A percentile compares a stretch with the other conserved stretches of the same genome.
phyloP scores from a whole-genome alignment of 1,284 basidiomycete genomes.

The Trichosporon asahii region DNA sequence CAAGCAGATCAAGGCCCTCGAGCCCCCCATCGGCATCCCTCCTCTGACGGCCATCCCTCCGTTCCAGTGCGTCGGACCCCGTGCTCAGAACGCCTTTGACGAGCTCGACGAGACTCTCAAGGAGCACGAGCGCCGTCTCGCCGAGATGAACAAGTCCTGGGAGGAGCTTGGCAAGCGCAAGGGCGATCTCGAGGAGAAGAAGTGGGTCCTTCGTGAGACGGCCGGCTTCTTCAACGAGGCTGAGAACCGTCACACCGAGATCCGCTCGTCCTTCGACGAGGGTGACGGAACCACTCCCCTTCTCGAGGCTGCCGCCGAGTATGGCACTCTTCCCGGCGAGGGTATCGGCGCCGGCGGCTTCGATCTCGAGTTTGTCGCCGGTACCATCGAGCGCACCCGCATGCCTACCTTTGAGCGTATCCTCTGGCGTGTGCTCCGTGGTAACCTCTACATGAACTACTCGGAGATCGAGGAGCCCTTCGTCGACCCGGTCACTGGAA shows the following conservation, averaged over 20 bases:
- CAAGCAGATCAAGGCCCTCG: constrained; percentile 77
- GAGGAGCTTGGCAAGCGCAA: constrained; percentile 82
- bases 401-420: constrained; percentile 95
- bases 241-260: constrained; percentile 71
- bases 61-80: constrained; percentile 78
- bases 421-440: constrained; percentile 94
- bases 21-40: constrained; percentile 66
- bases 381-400: constrained; percentile 89
- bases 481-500: constrained; percentile 74
- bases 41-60: constrained; percentile 77
- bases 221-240: constrained; percentile 95
- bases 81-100: constrained; percentile 88
- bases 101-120: constrained; percentile 83
- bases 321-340: constrained; percentile 56
- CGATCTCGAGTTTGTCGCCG: constrained; percentile 95
- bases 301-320: constrained; percentile 79
- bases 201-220: constrained; percentile 89
- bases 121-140: constrained; percentile 81
- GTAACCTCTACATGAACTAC: constrained; percentile 99
- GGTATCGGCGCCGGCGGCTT: constrained; percentile 55
- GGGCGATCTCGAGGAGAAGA: constrained; percentile 85
- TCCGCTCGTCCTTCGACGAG: constrained; percentile 86
- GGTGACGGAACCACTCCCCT: constrained; percentile 75
- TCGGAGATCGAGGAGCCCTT: constrained; percentile 91
- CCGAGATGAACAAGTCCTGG: constrained; percentile 92